A percentile compares a stretch with the other conserved stretches of the same genome.
These are phyloP conservation scores for Xanthoparmelia taractica DNA, from an alignment of 495 filamentous ascomycete genomes.

Conservation along the genomic window DNA sequence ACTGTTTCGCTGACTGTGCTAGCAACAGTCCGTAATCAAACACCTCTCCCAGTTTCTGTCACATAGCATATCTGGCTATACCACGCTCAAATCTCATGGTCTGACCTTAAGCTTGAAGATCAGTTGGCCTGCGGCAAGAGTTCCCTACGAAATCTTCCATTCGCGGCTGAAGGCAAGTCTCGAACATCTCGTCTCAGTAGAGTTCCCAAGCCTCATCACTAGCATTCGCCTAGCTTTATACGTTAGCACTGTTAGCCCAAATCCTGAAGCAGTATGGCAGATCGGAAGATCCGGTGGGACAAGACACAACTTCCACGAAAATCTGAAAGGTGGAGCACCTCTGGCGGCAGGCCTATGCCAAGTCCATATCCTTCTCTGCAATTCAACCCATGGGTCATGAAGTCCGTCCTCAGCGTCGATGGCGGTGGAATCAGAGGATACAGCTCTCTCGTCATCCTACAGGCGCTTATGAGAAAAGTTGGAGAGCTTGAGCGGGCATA, in stretches of 20 bases:
- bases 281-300: background rate
- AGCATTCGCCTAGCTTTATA: background rate
- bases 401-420: constrained; percentile 1
- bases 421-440: background rate
- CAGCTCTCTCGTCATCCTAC: background rate
- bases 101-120: background rate
- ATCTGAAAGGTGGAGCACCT: background rate
- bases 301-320: background rate
- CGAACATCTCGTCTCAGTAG: background rate
- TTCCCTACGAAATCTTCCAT: background rate
- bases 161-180: background rate
- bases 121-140: background rate
- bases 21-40: background rate
- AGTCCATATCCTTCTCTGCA: background rate
- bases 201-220: background rate
- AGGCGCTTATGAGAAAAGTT: background rate
- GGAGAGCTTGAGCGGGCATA: background rate
- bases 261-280: background rate
- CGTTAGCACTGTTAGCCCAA: background rate
- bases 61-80: background rate
- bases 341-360: background rate
- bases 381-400: background rate
- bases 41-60: background rate
- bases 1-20: background rate
- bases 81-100: background rate